These are phyloP conservation scores for Nematodospora valgi DNA, from an alignment of 805 yeast genomes.

Conservation along the genomic window DNA sequence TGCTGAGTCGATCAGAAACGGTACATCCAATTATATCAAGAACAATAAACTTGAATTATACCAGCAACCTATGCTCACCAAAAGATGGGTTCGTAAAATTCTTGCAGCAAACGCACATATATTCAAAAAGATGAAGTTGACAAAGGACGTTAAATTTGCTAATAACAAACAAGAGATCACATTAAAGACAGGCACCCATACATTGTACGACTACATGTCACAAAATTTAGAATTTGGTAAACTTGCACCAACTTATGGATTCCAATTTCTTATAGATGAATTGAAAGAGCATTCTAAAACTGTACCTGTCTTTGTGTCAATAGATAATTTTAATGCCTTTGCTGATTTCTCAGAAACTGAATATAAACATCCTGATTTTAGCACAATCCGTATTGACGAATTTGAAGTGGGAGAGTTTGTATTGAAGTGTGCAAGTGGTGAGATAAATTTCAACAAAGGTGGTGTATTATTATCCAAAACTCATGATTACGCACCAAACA, in stretches of 20 bases:
- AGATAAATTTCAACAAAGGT: conserved; percentile 51
- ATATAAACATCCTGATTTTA: conserved; percentile 57
- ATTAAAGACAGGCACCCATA: conserved; percentile 31
- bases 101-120: conserved; percentile 32
- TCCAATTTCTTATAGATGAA: conserved; percentile 54
- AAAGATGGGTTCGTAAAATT: conserved; percentile 52
- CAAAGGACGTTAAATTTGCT: conserved; percentile 30
- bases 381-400: conserved; percentile 53
- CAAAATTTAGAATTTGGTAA: conserved; percentile 37
- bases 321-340: conserved; percentile 72
- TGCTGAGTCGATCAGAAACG: conserved; percentile 62
- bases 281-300: conserved; percentile 43
- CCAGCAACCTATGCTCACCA: conserved; percentile 78
- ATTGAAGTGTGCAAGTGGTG: conserved; percentile 53
- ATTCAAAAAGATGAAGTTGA: conserved; percentile 32
- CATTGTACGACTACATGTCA: conserved; percentile 44
- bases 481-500: conserved; percentile 44
- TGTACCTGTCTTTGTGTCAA: conserved; percentile 61
- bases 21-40: conserved; percentile 63
- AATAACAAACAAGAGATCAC: conserved; percentile 27
- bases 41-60: conserved; percentile 48
- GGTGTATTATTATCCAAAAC: conserved; percentile 64
- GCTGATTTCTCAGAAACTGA: conserved; percentile 51
- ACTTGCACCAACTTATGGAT: conserved; percentile 41
- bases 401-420: conserved; percentile 63